Evolutionary conservation across 371 early-diverging fungal species (phyloP), one percentile per base, ranked within the genome.

Genomic region (Apophysomyces trapeziformis): DNA sequence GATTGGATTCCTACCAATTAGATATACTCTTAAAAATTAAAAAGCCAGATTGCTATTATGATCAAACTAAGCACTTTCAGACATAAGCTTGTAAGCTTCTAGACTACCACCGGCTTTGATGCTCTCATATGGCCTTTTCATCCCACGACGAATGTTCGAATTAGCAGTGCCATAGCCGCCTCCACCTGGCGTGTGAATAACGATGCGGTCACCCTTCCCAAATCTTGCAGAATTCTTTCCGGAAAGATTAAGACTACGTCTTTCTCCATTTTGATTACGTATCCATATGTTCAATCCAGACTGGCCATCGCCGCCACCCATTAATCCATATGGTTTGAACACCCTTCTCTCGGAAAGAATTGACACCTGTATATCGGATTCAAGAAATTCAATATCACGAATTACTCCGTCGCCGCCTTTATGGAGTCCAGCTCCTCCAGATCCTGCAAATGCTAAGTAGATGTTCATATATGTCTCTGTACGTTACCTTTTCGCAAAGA

Each of bases 261-360:
- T 56, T 9, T 63, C 68, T 0, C 72, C 76, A 6, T 84, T 66
- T 21, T 73, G 68, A 67, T 75, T 77, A 16, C 93, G 89, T 26
- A 93, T 78, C 90, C 95, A 92, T 43, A 91, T 63, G 65, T 97
- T 98, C 59, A 85, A 65, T 2, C 97, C 99, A 6, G 78, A 70
- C 38, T 78, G 62, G 1, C 92, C 98, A 56, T 86, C 78, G 37
- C 83, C 79, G 16, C 99, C 99, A n/a, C 97, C 97, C 2, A 83
- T 65, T 12, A 96, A 68, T 1, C 98, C 99, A 63, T 96, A 96
- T 2, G 99, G 99, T 13, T 75, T 72, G 68, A 89, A 93, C 7
- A 95, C 96, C 7, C 99, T 89, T 32, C 99, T 88, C 73, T 98
- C 99, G 7, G 94, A 92, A 18, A 98, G 82, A 58, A 98, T 91